A percentile compares a stretch with the other conserved stretches of the same genome.
Evolutionary conservation across 2,329 filamentous ascomycete genomes (phyloP).

Genomic region (Plectosphaerella cucumerina): DNA sequence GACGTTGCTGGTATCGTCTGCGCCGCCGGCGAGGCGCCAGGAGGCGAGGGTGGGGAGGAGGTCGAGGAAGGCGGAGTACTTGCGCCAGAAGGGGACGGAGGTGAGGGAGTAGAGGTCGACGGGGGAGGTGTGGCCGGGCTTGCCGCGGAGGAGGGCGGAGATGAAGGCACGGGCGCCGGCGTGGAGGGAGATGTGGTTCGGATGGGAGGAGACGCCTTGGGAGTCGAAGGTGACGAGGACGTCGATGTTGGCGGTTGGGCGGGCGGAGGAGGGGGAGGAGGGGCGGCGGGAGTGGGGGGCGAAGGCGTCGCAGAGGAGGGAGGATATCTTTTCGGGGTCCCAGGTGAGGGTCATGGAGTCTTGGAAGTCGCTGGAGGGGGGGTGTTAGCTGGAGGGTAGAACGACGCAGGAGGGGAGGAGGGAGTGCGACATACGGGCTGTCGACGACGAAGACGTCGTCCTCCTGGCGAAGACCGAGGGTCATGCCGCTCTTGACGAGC

Average conservation of each 20-base stretch:
- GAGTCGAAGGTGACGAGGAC: constrained; percentile 85
- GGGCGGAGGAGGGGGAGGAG: constrained; percentile 22
- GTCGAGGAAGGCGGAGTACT: constrained; percentile 79
- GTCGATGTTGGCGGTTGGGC: constrained; percentile 60
- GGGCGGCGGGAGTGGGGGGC: constrained; percentile 55
- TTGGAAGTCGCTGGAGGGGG: constrained; percentile 57
- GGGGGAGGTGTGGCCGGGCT: constrained; percentile 63
- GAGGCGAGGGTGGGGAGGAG: constrained; percentile 62
- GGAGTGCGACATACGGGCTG: constrained; percentile 51
- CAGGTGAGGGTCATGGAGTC: constrained; percentile 84
- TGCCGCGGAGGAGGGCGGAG: constrained; percentile 57
- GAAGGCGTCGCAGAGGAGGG: constrained; percentile 69
- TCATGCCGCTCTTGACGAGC: constrained; percentile 72
- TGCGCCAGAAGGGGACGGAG: constrained; percentile 67
- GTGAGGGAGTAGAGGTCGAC: constrained; percentile 84
- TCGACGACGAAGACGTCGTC: constrained; percentile 86
- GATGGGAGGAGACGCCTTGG: constrained; percentile 79
- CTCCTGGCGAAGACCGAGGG: constrained; percentile 68
- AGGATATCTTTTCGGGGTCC: constrained; percentile 66
- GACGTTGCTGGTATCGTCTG: constrained; percentile 7
- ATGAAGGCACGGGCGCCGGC: constrained; percentile 75
- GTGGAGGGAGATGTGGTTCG: constrained; percentile 89
- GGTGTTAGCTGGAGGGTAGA: background rate
- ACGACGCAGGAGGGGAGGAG: background rate
- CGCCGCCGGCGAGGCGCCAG: constrained; percentile 39